Evolutionary conservation across 345 rosid genomes (phyloP), one percentile per base, ranked within the genome.

Genomic region (Xanthoceras sorbifolium): DNA sequence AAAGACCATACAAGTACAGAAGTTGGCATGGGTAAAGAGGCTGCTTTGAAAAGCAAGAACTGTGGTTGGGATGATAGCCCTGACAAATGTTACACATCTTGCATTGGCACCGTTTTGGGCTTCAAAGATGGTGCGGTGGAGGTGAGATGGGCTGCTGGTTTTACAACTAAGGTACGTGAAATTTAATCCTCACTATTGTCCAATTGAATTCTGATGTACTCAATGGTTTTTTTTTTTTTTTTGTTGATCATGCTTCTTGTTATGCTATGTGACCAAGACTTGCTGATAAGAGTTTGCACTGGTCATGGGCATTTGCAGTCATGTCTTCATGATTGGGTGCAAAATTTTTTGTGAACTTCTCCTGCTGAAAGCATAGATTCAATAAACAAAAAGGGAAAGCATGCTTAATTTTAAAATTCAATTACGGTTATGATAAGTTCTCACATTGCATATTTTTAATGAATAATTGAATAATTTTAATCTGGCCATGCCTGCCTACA

Each of bases 111-210:
- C 25, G 92, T 92, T 73, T 76, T 80, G 2, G 98, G 94, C 78
- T 87, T 96, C 82, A 80, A 82, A 79, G 90, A 87, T 85, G 97
- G 97, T 74, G 60, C 64, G 1, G 87, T 93, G 73, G 87, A 90
- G 84, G 98, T 93, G 82, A 86, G 83, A 76, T 96, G 97, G 98
- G 97, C 98, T 69, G 79, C 84, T 67, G 93, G 95, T 72, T 70
- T 80, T 81, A 76, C 81, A 50, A 85, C 85, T 72, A 85, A 88
- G 97, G 99, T 93, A 79, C 76, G 82, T 14, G 4, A 40, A 69
- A 74, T 73, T 65, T 64, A 64, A 29, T 69, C 76, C 69, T 76
- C 54, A 68, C 46, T 72, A 40, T 67, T 44, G 20, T 66, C 23
- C 50, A 28, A 55, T n/a, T 61, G 0, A 25, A 44, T 29, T 32